phyloP scores from a whole-genome alignment of 768 basidiomycete genomes.

The Leccinum sublutescens region DNA sequence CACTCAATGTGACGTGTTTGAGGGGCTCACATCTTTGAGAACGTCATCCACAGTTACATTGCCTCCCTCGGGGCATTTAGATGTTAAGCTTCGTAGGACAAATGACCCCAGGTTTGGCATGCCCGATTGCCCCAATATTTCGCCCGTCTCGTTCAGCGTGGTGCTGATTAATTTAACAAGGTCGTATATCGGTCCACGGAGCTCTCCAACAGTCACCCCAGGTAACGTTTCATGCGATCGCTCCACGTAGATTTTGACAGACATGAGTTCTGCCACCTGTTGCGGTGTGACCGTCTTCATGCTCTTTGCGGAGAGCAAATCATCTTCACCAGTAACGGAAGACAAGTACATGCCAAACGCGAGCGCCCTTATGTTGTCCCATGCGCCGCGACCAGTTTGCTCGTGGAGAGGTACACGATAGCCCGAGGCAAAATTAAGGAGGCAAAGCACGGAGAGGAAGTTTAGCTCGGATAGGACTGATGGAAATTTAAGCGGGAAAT shows the following conservation, averaged over 20 bases:
- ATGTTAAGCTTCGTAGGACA: constrained; percentile 63
- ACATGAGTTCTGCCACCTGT: constrained; percentile 72
- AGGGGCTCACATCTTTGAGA: constrained; percentile 56
- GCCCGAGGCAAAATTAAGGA: constrained; percentile 83
- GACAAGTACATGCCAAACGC: constrained; percentile 70
- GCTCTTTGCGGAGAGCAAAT: constrained; percentile 65
- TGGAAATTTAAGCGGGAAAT: constrained; percentile 77
- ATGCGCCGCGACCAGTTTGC: constrained; percentile 76
- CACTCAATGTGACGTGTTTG: background rate
- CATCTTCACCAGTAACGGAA: constrained; percentile 50
- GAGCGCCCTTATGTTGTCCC: constrained; percentile 78
- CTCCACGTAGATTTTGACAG: constrained; percentile 68
- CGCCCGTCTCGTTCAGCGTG: constrained; percentile 72
- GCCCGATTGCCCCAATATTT: constrained; percentile 54
- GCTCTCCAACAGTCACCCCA: constrained; percentile 70
- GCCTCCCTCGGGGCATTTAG: constrained; percentile 30
- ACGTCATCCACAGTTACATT: constrained; percentile 52
- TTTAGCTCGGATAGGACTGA: constrained; percentile 76
- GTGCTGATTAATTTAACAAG: constrained; percentile 64
- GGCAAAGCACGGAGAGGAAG: constrained; percentile 69
- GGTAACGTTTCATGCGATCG: constrained; percentile 64
- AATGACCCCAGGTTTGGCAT: constrained; percentile 74
- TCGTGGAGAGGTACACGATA: constrained; percentile 73
- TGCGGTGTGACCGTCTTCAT: constrained; percentile 52
- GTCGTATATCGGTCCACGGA: constrained; percentile 72